Base-by-base conservation (phyloP, 345 rosid genomes). In the Eucalyptus paniculata region DNA sequence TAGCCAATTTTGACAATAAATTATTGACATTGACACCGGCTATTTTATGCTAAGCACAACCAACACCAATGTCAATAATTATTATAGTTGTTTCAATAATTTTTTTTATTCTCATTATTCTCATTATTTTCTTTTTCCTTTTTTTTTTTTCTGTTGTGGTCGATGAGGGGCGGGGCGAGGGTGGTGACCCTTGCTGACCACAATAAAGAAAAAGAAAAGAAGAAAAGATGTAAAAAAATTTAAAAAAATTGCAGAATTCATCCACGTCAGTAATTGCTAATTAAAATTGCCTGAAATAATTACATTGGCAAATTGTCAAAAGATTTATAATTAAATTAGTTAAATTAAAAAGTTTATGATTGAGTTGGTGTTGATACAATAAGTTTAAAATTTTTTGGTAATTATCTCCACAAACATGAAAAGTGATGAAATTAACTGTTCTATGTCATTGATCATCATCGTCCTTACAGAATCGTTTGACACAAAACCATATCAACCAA, bases 261-360 rank as follows among this genome's bases (percentile, higher is more conserved):
- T 65, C 10, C 5, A 7, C 3, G 1, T 65, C 19, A 3, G 3
- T 8, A 7, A 62, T 62, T 62, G 16, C 69, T 3, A 30, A 14
- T 12, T 12, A 28, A 62, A 65, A 14, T 62, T 62, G 3, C 2
- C 1, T n/a, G 5, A 7, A 30, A 13, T 8, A 17, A 62, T 8
- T 62, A 62, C 3, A 14, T 62, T 62, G 34, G 3, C 5, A 7
- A 65, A 30, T 65, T 5, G 3, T 65, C 10, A n/a, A n/a, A 65
- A 65, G 0, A 7, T 15, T 65, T 65, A 15, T 0, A 0, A 65
- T 18, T 65, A 65, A 65, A n/a, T 65, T n/a, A 34, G 1, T 3
- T 65, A n/a, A 65, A n/a, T n/a, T 16, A n/a, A 15, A 65, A n/a
- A 14, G 0, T 8, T 16, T 16, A n/a, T 15, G 19, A n/a, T 3